phyloP scores from a whole-genome alignment of 2,329 filamentous ascomycete genomes.

The Cladosporium velox region DNA sequence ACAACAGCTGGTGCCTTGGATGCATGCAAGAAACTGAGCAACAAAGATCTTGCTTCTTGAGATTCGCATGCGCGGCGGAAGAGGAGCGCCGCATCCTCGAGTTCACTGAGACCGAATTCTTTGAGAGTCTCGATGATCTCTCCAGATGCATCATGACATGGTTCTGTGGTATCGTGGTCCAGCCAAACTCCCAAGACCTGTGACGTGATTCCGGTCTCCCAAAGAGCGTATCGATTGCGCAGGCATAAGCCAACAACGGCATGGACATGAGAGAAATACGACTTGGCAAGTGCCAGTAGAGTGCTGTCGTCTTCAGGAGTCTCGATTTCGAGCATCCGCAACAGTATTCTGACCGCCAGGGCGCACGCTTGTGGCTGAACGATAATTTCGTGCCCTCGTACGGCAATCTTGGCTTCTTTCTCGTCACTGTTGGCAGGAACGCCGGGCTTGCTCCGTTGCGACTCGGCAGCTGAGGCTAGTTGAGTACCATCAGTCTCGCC shows the following conservation, averaged over 20 bases:
- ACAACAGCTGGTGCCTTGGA: constrained; percentile 82
- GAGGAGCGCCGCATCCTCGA: constrained; percentile 82
- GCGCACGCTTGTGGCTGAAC: constrained; percentile 19
- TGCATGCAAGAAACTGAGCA: constrained; percentile 70
- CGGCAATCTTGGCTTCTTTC: background rate
- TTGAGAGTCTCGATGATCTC: constrained; percentile 59
- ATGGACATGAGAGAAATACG: background rate
- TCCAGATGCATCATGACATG: constrained; percentile 12
- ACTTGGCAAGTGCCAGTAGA: background rate
- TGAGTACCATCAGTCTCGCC: constrained; percentile 13
- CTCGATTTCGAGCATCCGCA: constrained; percentile 8
- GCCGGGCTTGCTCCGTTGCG: background rate
- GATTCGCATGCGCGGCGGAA: constrained; percentile 59
- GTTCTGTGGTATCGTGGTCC: constrained; percentile 10
- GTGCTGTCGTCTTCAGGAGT: background rate
- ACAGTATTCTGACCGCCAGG: constrained; percentile 14
- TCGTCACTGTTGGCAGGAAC: background rate
- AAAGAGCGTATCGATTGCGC: constrained; percentile 30
- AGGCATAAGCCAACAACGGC: constrained; percentile 7
- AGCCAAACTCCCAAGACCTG: constrained; percentile 6
- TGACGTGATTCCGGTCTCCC: constrained; percentile 28
- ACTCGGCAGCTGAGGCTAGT: background rate
- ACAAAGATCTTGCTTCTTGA: constrained; percentile 63
- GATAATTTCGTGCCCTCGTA: constrained; percentile 14
- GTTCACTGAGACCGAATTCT: constrained; percentile 71